Evolutionary conservation across 1,284 basidiomycete genomes (phyloP), one percentile per base, ranked within the genome.

Genomic region (Cryptococcus sp.): DNA sequence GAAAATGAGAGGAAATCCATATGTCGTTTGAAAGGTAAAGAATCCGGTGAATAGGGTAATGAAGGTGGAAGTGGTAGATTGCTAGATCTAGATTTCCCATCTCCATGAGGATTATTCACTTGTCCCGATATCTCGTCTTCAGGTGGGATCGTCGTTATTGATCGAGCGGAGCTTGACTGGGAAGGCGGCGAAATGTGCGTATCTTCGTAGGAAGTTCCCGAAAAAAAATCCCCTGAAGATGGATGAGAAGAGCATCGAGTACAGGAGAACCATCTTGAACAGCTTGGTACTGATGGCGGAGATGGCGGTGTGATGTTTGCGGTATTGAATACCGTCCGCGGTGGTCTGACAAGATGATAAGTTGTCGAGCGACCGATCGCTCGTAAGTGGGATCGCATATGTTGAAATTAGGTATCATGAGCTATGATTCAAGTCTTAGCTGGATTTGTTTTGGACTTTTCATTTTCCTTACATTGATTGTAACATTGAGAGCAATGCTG

Each of bases 231-330:
- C 7, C 42, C 46, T 14, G 36, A 23, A 3, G 57, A 45, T n/a
- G 45, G 41, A 23, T 30, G 45, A 45, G 35, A 36, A 15, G 53
- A 55, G 42, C 66, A 69, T 42, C 64, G 66, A 4, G 66, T 58
- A 53, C 70, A 71, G 4, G 70, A 67, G 32, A 71, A 59, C 71
- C 71, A 74, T 56, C 68, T 61, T 32, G 72, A 74, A 57, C 72
- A 74, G 50, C 71, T 62, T 0, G 70, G 67, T 33, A 55, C 62
- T 5, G 51, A 30, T 43, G 46, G 36, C 31, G 4, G 32, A 37
- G 30, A 13, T 34, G 13, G n/a, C 14, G 35, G n/a, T 14, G 48
- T 13, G 11, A 7, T 15, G 6, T 23, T n/a, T 15, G 14, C 10
- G 30, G 8, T 10, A 31, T 23, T 10, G 30, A 46, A 11, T 11